Evolutionary conservation across 83 land plant genomes (phyloP).

Genomic region (Picea engelmannii): DNA sequence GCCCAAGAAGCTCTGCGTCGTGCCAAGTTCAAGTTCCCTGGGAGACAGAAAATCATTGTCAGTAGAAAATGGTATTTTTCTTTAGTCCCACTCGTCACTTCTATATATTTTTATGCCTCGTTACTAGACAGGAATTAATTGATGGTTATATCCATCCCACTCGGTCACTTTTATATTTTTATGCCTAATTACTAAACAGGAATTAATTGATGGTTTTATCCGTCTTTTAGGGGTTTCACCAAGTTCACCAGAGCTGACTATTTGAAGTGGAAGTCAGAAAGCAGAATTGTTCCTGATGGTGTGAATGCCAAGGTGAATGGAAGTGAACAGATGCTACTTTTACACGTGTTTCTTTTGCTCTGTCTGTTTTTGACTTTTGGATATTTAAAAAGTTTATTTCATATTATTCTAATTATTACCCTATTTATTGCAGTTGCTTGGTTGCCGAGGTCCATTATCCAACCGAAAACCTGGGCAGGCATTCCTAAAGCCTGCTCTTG

Average conservation of each 20-base stretch:
- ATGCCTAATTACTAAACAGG: neutral
- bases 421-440: slow-evolving; percentile 56
- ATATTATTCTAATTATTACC: slow-evolving; percentile 5
- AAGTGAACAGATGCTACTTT: no score
- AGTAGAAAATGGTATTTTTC: slow-evolving; percentile 66
- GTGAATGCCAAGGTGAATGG: slow-evolving; percentile 75
- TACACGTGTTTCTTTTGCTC: neutral
- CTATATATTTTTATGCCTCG: neutral
- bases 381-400: neutral
- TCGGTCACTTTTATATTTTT: no score
- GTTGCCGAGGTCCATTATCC: slow-evolving; percentile 75
- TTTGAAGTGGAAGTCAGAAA: slow-evolving; percentile 73
- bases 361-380: neutral
- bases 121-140: neutral
- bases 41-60: slow-evolving; percentile 78
- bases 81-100: neutral
- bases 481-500: slow-evolving; percentile 37
- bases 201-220: neutral
- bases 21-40: slow-evolving; percentile 82
- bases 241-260: slow-evolving; percentile 71
- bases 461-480: slow-evolving; percentile 63
- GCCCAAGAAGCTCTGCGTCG: slow-evolving; percentile 78
- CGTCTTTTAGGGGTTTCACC: slow-evolving; percentile 69
- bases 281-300: slow-evolving; percentile 74
- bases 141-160: neutral